These are phyloP conservation scores for Beauveria sp. DNA, from an alignment of 2,329 filamentous ascomycete species.

Conservation along the genomic window DNA sequence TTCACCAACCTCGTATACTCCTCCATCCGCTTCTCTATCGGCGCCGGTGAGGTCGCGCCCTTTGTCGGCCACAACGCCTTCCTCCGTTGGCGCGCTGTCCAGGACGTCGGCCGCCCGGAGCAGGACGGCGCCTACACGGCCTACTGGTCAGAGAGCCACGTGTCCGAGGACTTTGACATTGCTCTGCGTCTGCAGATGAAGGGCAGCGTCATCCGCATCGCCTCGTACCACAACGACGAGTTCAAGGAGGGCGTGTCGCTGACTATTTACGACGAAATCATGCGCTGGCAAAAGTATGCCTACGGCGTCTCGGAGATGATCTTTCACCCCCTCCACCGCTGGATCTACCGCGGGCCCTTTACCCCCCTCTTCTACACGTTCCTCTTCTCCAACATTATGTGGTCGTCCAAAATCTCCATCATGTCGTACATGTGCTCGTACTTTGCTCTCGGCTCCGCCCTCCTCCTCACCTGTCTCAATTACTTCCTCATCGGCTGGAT, in stretches of 20 bases:
- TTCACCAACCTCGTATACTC: constrained; percentile 75
- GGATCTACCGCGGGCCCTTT: constrained; percentile 55
- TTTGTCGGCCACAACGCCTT: constrained; percentile 76
- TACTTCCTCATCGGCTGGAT: constrained; percentile 68
- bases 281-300: constrained; percentile 66
- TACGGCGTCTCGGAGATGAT: constrained; percentile 65
- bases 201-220: constrained; percentile 62
- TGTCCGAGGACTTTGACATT: constrained; percentile 75
- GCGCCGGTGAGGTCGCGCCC: constrained; percentile 63
- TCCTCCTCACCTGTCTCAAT: constrained; percentile 59
- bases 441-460: constrained; percentile 61
- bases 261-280: constrained; percentile 65
- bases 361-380: constrained; percentile 57
- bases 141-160: constrained; percentile 69
- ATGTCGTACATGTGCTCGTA: constrained; percentile 65
- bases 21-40: constrained; percentile 62
- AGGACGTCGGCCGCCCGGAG: constrained; percentile 32
- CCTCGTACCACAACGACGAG: constrained; percentile 58
- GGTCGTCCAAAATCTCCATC: constrained; percentile 63
- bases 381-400: constrained; percentile 50
- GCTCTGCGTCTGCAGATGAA: constrained; percentile 61
- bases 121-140: constrained; percentile 50
- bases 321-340: constrained; percentile 58
- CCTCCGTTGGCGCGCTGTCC: constrained; percentile 51
- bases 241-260: constrained; percentile 70